phyloP scores from a whole-genome alignment of 2,329 filamentous ascomycete species.

The Aureobasidium sp. region DNA sequence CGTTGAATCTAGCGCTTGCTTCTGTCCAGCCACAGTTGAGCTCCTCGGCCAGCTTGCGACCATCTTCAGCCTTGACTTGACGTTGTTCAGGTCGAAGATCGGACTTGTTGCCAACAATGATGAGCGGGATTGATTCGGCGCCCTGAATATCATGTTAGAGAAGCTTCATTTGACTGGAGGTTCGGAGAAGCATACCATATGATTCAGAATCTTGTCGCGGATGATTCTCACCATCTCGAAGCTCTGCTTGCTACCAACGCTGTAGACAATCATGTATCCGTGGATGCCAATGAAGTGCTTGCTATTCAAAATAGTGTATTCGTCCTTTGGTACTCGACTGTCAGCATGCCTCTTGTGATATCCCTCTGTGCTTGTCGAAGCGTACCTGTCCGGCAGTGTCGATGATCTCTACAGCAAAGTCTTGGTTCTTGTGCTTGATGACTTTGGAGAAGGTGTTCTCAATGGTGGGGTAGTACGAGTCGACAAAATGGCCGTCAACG shows the following conservation, averaged over 20 bases:
- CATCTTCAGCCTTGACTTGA: conserved; percentile 79
- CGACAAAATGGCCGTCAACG: conserved; percentile 95
- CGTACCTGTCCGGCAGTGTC: conserved; percentile 89
- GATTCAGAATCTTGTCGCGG: conserved; percentile 93
- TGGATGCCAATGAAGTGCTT: conserved; percentile 99
- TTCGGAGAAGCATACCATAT: conserved; percentile 56
- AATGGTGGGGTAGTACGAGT: conserved; percentile 98
- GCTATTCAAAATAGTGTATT: conserved; percentile 96
- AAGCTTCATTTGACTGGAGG: not conserved
- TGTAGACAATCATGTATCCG: conserved; percentile 97
- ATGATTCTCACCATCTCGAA: conserved; percentile 98
- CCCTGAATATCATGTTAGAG: conserved; percentile 47
- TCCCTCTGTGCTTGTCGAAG: not conserved
- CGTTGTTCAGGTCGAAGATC: conserved; percentile 88
- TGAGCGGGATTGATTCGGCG: conserved; percentile 83
- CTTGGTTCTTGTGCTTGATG: conserved; percentile 86
- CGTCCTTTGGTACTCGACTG: conserved; percentile 53
- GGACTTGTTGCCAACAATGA: conserved; percentile 95
- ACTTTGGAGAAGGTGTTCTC: conserved; percentile 98
- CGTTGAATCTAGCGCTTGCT: conserved; percentile 86
- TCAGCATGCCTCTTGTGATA: not conserved
- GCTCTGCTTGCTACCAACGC: conserved; percentile 85
- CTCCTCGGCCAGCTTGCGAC: conserved; percentile 74
- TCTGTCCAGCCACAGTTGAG: conserved; percentile 92
- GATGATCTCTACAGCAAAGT: conserved; percentile 93